phyloP scores from a whole-genome alignment of 2,329 filamentous ascomycete genomes.

The Aspergillus pseudonomiae region DNA sequence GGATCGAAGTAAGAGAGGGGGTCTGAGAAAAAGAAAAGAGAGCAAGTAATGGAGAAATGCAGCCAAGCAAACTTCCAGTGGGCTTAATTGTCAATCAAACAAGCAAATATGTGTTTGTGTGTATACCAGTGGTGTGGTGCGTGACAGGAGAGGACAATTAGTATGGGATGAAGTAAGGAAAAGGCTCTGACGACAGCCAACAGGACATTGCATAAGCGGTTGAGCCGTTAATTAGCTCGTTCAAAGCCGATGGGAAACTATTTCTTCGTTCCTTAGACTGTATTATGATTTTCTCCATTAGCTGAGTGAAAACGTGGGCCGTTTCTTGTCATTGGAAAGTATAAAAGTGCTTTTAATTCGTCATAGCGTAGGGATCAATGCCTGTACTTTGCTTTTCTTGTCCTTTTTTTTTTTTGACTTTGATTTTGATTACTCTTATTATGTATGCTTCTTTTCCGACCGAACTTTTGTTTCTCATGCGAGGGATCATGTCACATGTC shows the following conservation, averaged over 20 bases:
- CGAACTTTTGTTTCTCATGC: neutral
- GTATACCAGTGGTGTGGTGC: neutral
- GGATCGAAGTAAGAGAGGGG: neutral
- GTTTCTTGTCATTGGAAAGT: slow-evolving; percentile 18
- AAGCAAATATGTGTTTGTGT: neutral
- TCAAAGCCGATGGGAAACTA: neutral
- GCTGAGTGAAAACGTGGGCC: slow-evolving; percentile 18
- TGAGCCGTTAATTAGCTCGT: neutral
- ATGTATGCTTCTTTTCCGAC: neutral
- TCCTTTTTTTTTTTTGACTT: neutral
- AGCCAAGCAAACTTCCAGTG: slow-evolving; percentile 9
- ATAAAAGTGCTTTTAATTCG: slow-evolving; percentile 1
- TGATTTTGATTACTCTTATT: neutral
- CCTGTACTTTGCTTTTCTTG: neutral
- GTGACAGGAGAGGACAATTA: slow-evolving; percentile 2
- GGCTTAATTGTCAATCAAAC: neutral
- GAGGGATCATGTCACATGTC: neutral
- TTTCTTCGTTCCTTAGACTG: neutral
- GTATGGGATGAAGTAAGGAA: slow-evolving; percentile 4
- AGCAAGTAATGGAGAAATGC: neutral
- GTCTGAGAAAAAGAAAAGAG: neutral
- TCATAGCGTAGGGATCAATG: slow-evolving; percentile 1
- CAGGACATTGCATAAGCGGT: slow-evolving; percentile 4
- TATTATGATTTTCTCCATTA: neutral
- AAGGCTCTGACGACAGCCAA: slow-evolving; percentile 2